These are phyloP conservation scores for Colletotrichum sp. DNA, from an alignment of 2,329 filamentous ascomycete species.

Conservation along the genomic window DNA sequence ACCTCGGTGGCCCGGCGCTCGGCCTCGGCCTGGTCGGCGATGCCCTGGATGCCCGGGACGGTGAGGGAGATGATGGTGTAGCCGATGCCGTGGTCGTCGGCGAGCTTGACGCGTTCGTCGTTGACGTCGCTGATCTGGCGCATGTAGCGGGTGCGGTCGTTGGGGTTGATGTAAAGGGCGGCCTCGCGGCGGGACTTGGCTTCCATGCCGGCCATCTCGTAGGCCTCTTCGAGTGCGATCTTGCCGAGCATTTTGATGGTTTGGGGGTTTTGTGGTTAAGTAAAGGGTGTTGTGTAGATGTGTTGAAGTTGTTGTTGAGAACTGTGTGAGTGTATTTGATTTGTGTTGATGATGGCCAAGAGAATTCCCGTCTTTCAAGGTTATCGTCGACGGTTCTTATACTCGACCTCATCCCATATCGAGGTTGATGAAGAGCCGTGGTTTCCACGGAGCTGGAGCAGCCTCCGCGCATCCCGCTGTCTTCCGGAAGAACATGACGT, in stretches of 20 bases:
- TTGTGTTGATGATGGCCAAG: background rate
- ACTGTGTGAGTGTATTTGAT: background rate
- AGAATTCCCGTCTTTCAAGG: rapidly evolving
- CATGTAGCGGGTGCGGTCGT: conserved; percentile 63
- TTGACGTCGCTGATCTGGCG: conserved; percentile 54
- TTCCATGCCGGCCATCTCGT: conserved; percentile 61
- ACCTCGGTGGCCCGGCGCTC: conserved; percentile 45
- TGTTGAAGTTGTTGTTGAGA: background rate
- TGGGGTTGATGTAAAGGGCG: conserved; percentile 52
- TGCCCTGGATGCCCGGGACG: conserved; percentile 52
- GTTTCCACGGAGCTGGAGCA: background rate
- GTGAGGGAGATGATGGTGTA: conserved; percentile 55
- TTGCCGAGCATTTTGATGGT: conserved; percentile 58
- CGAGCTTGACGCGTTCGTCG: conserved; percentile 44
- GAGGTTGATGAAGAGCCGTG: background rate
- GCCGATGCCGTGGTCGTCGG: conserved; percentile 52
- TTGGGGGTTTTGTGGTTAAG: background rate
- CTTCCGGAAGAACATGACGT: background rate
- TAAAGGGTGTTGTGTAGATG: background rate
- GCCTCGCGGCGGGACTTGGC: conserved; percentile 68
- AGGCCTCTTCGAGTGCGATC: conserved; percentile 67
- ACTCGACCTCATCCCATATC: background rate
- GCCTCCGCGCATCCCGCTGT: background rate
- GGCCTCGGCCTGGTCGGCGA: conserved; percentile 45
- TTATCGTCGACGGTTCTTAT: background rate